Conservation (phyloP, 305 asterid genomes). For the Fraxinus floribunda region DNA sequence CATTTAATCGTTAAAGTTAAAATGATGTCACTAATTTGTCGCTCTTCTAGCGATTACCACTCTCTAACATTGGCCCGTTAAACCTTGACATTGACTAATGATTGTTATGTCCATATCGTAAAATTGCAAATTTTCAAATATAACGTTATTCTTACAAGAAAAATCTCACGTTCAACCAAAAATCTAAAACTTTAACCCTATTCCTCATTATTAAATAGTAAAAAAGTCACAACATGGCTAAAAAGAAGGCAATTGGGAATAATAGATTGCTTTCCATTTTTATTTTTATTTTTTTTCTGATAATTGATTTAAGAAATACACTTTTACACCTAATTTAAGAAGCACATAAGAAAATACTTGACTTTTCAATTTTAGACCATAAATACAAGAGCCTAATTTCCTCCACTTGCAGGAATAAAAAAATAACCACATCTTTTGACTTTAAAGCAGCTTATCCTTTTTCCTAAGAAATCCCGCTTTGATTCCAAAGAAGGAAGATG, state of each 20-base stretch:
- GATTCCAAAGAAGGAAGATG: neutral
- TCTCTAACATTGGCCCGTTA: neutral
- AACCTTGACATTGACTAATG: neutral
- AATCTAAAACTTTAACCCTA: neutral
- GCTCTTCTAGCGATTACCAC: neutral
- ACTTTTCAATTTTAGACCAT: neutral
- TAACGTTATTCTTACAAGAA: no score
- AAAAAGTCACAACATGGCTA: neutral
- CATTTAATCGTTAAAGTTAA: no score
- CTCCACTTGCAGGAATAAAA: neutral
- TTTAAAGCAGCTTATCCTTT: neutral
- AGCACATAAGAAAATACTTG: no score
- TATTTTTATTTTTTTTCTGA: neutral
- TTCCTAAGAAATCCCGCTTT: neutral
- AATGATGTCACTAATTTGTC: neutral
- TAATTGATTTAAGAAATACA: neutral
- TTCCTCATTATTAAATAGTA: neutral
- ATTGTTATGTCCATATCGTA: neutral
- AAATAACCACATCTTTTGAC: neutral
- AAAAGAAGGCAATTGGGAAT: neutral
- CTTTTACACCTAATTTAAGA: neutral
- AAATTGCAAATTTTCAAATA: neutral
- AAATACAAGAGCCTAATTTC: neutral
- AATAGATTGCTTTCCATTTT: neutral
- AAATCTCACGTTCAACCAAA: neutral